Evolutionary conservation across 192 early-diverging fungal genomes (phyloP), one percentile per base, ranked within the genome.

Genomic region (Rhizophlyctis rosea): DNA sequence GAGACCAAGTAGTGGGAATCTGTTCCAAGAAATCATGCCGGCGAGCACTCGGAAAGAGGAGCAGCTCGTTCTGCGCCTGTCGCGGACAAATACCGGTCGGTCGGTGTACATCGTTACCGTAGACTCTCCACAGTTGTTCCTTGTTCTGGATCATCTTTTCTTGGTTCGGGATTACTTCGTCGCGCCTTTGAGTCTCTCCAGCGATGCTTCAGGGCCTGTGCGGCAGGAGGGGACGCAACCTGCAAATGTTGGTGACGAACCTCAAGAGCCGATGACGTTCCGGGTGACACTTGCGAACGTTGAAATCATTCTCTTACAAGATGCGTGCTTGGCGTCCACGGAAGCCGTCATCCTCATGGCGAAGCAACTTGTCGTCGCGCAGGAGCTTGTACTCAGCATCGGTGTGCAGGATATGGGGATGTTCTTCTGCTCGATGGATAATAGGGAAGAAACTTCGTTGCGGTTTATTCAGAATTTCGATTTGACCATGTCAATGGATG

Each of bases 391-490:
- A 31, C 86, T 86, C 59, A 88, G 85, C 2, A 51, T 93, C 5
- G 88, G 81, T 23, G 76, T 93, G 49, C 80, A 93, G 34, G 87
- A 91, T 59, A 80, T 93, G 39, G 90, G 92, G 36, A 91, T 98
- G 82, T 90, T 88, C 34, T 78, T 99, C 14, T 98, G 94, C 80
- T 82, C 82, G 9, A 91, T 98, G 84, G 88, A 93, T 64, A 86
- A 83, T 51, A 77, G 90, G 11, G 77, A 86, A 5, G 87, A 90
- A 34, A 91, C 94, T 0, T 78, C 78, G 3, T 67, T 96, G 23
- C 84, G 87, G 4, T 91, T 98, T 47, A 90, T 99, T 66, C 90
- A 98, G 61, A 90, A 90, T 47, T 95, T 96, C 71, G 87, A 95
- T 51, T 70, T 96, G 16, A 85, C 87, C 3, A 56, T 92, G 24